Base-by-base conservation (phyloP, 2,329 filamentous ascomycete species). In the Thermochaetoides dissita region DNA sequence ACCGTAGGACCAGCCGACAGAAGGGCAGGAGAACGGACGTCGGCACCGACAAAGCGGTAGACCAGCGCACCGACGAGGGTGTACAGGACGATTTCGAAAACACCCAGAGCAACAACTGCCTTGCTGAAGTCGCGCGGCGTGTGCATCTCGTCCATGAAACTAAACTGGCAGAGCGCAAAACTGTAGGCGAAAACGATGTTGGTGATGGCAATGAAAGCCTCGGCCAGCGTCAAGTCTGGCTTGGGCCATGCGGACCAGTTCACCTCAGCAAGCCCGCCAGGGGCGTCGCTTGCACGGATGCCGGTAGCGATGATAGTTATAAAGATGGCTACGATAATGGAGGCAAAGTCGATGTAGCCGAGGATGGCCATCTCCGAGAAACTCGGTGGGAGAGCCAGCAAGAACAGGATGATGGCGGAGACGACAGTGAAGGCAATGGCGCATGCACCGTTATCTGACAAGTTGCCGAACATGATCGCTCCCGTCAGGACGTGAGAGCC, bases 171-270 rank as follows among this genome's bases (percentile, higher is more conserved):
- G 40, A 70, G 62, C 49, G 66, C 63, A 44, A 69, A 70, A 46
- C 76, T 67, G 62, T 80, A 86, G 43, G 81, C 79, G 46, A 85
- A 76, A 46, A 83, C 68, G 41, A 86, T 84, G 62, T 84, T 84
- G 53, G 66, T 69, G 37, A 81, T 68, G 11, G 74, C 69, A 10
- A 75, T 66, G 54, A 81, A 79, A 12, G 65, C 75, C 36, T 72
- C 64, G 37, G 65, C 63, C 34, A 81, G 65, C 31, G 60, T 60
- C 1, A 71, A 57, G 4, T 64, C 53, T 5, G 62, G 56, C 53
- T 62, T 63, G 38, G 66, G 66, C 63, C 66, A 69, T 1, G 63
- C 61, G 7, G 64, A 67, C 65, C 65, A 69, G 36, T 57, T 42
- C 1, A 53, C 53, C 0, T 54, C 47, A 8, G 59, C 43, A 34